A percentile compares a stretch with the other conserved stretches of the same genome.
Conservation (phyloP, 352 stramenopile genomes). For the Globisporangium nunn region DNA sequence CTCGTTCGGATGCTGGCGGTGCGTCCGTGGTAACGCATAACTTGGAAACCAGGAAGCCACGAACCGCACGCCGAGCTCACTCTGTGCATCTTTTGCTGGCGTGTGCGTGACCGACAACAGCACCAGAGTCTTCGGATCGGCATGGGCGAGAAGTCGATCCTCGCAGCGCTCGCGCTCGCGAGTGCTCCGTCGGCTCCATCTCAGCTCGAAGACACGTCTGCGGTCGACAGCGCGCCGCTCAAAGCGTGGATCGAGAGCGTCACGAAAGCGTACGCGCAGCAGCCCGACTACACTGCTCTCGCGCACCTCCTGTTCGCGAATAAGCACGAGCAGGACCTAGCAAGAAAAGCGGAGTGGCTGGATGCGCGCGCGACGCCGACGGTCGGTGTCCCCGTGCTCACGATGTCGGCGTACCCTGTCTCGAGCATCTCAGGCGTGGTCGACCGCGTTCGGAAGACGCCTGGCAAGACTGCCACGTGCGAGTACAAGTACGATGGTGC, state of each 20-base stretch:
- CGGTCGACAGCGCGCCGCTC: conserved; percentile 1
- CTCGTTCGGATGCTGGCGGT: conserved; percentile 74
- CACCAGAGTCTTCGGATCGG: conserved; percentile 80
- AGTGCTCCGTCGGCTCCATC: conserved; percentile 3
- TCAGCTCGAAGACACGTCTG: background rate
- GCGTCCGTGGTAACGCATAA: conserved; percentile 7
- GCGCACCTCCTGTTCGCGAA: conserved; percentile 30
- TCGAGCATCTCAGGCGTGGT: conserved; percentile 45
- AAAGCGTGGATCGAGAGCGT: conserved; percentile 60
- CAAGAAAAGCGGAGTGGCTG: conserved; percentile 20
- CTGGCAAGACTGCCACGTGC: conserved; percentile 33
- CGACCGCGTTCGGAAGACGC: conserved; percentile 36
- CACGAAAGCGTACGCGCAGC: conserved; percentile 58
- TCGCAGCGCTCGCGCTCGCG: conserved; percentile 51
- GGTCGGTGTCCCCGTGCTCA: conserved; percentile 57
- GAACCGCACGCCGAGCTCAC: background rate
- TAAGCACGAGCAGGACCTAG: conserved; percentile 17
- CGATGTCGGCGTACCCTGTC: conserved; percentile 74
- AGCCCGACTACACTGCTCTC: conserved; percentile 52
- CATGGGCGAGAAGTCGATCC: conserved; percentile 77
- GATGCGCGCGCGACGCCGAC: conserved; percentile 28
- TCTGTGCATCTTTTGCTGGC: background rate
- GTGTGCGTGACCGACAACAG: conserved; percentile 14
- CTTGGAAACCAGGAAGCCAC: background rate
- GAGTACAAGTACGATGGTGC: conserved; percentile 85